Base-by-base conservation (phyloP, 306 rosid genomes). In the Senna tora region DNA sequence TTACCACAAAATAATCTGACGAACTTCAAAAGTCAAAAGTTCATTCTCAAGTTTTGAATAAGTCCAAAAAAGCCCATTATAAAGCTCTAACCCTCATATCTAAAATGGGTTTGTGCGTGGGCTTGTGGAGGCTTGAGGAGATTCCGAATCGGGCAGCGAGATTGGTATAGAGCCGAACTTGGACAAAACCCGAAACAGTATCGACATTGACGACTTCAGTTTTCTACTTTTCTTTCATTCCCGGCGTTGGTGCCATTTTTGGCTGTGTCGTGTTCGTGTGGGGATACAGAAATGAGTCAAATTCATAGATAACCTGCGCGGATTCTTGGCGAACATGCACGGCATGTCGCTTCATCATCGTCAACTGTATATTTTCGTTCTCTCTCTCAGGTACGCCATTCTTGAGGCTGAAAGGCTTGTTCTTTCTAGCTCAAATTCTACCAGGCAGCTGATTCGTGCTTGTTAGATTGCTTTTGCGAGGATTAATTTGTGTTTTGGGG, bases 341-440 rank as follows among this genome's bases (percentile, higher is more conserved):
- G 30, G 50, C 34, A 32, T 53, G 15, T 12, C 16, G 20, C 19
- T 16, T 22, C 9, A n/a, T 65, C 21, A 22, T 28, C 41, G 10
- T 51, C 45, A 30, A 36, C 52, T 20, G 9, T 8, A 7, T 7
- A 28, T 15, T 67, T 49, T 47, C 11, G 10, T 2, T n/a, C 12
- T 38, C 3, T 36, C 62, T 70, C 39, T 51, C 74, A 75, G 87
- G 80, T 79, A 58, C 49, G 2, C 14, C 5, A 49, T 19, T 65
- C 11, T 1, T 21, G 46, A 39, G 47, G 58, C 30, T 39, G 41
- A 54, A 65, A n/a, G n/a, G 39, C 65, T 43, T 30, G 13, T 72
- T 69, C 13, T 36, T 30, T 28, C 39, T 43, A 46, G 20, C 38
- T 58, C 16, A 16, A 17, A 34, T 60, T 36, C 20, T 21, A 9